A percentile compares a stretch with the other conserved stretches of the same genome.
Evolutionary conservation across 768 basidiomycete genomes (phyloP).

Genomic region (Podaxis sp.): DNA sequence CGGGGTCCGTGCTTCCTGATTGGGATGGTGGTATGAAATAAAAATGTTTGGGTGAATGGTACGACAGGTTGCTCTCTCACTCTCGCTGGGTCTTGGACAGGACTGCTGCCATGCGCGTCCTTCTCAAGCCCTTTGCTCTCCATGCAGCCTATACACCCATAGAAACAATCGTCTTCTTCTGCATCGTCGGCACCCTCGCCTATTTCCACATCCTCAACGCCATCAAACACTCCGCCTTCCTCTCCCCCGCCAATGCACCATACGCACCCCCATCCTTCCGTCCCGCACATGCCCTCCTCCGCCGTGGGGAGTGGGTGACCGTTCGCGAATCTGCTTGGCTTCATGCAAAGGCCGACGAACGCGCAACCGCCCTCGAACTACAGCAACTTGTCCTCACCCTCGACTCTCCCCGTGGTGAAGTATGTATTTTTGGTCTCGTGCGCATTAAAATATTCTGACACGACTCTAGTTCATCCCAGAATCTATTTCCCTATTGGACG

Average conservation of each 20-base stretch:
- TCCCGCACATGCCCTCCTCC: conserved; percentile 55
- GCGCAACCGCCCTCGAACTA: conserved; percentile 50
- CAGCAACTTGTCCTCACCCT: conserved; percentile 72
- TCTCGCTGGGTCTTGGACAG: not conserved
- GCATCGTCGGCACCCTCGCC: conserved; percentile 84
- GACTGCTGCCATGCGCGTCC: conserved; percentile 43
- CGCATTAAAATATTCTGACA: conserved; percentile 4
- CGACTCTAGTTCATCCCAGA: conserved; percentile 25
- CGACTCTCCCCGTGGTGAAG: conserved; percentile 33
- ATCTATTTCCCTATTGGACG: conserved; percentile 35
- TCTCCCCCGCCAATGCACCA: conserved; percentile 44
- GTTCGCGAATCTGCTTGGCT: conserved; percentile 56
- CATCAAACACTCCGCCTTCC: conserved; percentile 85
- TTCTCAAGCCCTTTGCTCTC: conserved; percentile 66
- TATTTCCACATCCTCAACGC: conserved; percentile 93
- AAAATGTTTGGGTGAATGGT: conserved; percentile 12
- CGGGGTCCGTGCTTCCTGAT: not conserved
- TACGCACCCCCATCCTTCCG: conserved; percentile 42
- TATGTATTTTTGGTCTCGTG: conserved; percentile 19
- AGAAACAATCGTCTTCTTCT: conserved; percentile 89
- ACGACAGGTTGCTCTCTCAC: conserved; percentile 3
- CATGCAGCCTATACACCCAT: conserved; percentile 77
- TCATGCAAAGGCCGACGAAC: conserved; percentile 15
- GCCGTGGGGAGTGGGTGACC: conserved; percentile 59
- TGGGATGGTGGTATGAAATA: conserved; percentile 1